Evolutionary conservation across 345 rosid species (phyloP), one percentile per base, ranked within the genome.

Genomic region (Sisymbrium altissimum): DNA sequence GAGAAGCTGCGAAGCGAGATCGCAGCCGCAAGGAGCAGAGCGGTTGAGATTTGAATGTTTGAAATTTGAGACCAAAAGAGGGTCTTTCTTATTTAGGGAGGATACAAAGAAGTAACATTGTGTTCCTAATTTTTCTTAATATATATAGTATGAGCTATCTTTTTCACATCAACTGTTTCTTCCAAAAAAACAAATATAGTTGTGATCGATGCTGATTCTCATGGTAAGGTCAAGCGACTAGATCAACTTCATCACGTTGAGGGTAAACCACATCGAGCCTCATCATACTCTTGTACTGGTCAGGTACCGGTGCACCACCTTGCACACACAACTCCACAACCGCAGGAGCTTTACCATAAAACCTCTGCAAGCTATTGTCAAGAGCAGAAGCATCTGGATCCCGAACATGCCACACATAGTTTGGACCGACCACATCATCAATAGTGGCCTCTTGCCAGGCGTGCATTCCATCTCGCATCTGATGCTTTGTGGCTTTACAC

Each of bases 401-500:
- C 18, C 67, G 72, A 38, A 90, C 93, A 80, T 87, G 93, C 98
- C 97, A 93, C 10, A 86, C 98, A 74, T 83, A 90, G 82, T 86
- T 93, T 18, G 88, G 92, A 72, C 89, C 83, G 4, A 93, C 80
- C 40, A 93, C 77, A 78, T 93, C 97, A 64, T 89, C 84, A 2
- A 87, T 59, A 0, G 83, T 88, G 1, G 98, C 97, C 76, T 93
- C 97, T 79, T 91, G 97, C 97, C 97, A 93, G 0, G 93, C 95
- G 49, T 89, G 96, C 82, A 87, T 78, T 66, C 98, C 95, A 25
- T 89, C 80, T 32, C 96, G 86, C 72, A 87, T 73, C 81, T 88
- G 93, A 77, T 91, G 98, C 78, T 87, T 86, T 0, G 90, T 85
- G 6, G 94, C 91, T 85, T 78, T 88, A 83, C 98, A 91, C 84